phyloP scores from a whole-genome alignment of 129 eudicot species.

The Artemisia annua region DNA sequence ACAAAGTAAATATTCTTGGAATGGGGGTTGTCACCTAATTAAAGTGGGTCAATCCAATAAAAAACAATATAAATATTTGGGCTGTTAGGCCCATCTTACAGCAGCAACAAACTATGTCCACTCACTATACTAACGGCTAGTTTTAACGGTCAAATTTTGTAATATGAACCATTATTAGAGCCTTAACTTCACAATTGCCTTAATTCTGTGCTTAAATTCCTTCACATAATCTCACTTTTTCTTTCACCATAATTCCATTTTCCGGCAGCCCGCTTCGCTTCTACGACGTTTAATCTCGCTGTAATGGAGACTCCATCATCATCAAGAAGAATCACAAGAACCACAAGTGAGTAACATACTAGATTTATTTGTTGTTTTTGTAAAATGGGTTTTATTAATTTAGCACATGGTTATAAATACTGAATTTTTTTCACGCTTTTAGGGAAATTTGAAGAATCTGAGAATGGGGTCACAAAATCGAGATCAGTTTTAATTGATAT shows the following conservation, averaged over 20 bases:
- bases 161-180: too few relatives aligned
- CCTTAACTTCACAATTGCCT: too few relatives aligned
- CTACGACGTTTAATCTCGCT: background rate
- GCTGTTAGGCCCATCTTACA: too few relatives aligned
- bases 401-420: background rate
- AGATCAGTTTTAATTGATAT: conserved; percentile 63
- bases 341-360: conserved; percentile 36
- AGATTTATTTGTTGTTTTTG: background rate
- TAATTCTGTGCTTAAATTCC: too few relatives aligned
- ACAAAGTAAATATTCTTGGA: too few relatives aligned
- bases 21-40: too few relatives aligned
- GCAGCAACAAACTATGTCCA: too few relatives aligned
- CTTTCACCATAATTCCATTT: conserved; percentile 11
- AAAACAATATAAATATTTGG: too few relatives aligned
- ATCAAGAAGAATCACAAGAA: conserved; percentile 57
- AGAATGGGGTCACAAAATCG: conserved; percentile 44
- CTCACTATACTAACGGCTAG: too few relatives aligned
- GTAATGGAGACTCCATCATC: conserved; percentile 69
- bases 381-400: background rate
- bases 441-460: conserved; percentile 58
- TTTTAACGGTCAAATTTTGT: too few relatives aligned
- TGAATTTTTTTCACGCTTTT: background rate
- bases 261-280: conserved; percentile 20
- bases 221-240: background rate
- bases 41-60: too few relatives aligned